Conservation (phyloP, 2,329 filamentous ascomycete genomes). For the Beauveria sp. region DNA sequence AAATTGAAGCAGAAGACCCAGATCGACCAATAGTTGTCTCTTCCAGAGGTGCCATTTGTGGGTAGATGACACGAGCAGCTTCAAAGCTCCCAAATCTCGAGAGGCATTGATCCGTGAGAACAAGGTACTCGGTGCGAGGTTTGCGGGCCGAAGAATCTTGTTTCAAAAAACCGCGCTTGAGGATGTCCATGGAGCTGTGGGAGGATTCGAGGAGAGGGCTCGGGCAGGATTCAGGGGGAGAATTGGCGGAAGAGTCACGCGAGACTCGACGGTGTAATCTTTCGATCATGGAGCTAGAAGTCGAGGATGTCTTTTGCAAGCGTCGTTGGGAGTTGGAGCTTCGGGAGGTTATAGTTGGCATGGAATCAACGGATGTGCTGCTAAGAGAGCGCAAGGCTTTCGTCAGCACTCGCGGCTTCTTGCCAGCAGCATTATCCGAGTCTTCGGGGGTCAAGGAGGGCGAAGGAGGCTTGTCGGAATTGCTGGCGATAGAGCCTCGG, state of each 20-base stretch:
- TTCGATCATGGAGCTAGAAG: conserved; percentile 33
- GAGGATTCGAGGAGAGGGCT: conserved; percentile 23
- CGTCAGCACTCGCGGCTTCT: conserved; percentile 28
- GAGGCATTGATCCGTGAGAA: conserved; percentile 42
- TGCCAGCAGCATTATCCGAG: conserved; percentile 18
- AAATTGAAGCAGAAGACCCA: conserved; percentile 18
- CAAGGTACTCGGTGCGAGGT: conserved; percentile 41
- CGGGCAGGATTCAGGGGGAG: conserved; percentile 22
- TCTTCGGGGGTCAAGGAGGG: neutral
- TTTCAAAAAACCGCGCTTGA: conserved; percentile 41
- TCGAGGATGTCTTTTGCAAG: conserved; percentile 31
- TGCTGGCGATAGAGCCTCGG: neutral
- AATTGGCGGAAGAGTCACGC: conserved; percentile 26
- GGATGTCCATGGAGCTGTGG: conserved; percentile 30
- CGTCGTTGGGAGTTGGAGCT: conserved; percentile 25
- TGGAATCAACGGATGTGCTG: conserved; percentile 34
- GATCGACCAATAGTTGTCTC: conserved; percentile 16
- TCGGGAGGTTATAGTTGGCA: conserved; percentile 24
- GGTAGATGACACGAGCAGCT: conserved; percentile 40
- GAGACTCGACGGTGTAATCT: conserved; percentile 34
- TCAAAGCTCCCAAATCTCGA: conserved; percentile 42
- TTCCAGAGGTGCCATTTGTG: conserved; percentile 30
- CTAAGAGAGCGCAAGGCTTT: conserved; percentile 32
- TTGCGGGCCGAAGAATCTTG: conserved; percentile 42
- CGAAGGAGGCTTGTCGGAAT: conserved; percentile 1